Base-by-base conservation (phyloP, 2,329 filamentous ascomycete genomes). In the Dactylella cylindrospora region DNA sequence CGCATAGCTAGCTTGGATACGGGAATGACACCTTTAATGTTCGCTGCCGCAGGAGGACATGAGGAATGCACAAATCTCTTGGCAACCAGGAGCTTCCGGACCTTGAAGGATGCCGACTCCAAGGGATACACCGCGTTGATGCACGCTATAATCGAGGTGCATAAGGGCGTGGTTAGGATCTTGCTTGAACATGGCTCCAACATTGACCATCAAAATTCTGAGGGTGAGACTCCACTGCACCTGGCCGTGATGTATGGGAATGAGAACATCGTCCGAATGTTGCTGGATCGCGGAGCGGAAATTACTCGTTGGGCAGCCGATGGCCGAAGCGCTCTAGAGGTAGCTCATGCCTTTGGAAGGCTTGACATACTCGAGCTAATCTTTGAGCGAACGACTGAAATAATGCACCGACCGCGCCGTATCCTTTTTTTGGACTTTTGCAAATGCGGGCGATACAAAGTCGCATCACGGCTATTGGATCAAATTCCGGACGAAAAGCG, bases 11-110 rank as follows among this genome's bases (percentile, higher is more conserved):
- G n/a, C n/a, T n/a, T n/a, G n/a, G n/a, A n/a, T n/a, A n/a, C n/a
- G n/a, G 25, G 29, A 9, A 60, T 46, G 46, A 47, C 47, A 2
- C 39, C 54, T 7, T 19, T 60, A 5, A 60, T 60, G 46, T 60
- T 46, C 13, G 54, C 54, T 2, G 40, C 46, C 2, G 10, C 46
- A 12, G 15, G 38, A 3, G 40, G 40, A 13, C 20, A 52, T 17
- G n/a, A 46, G 20, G 39, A 29, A 19, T 52, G 46, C 22, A 47
- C n/a, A 20, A 28, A 29, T 23, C 23, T 12, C 9, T 60, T 3
- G 9, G 50, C 5, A 20, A 22, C 4, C 41, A 60, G 22, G 31
- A 35, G 6, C 40, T 35, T 22, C 28, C 52, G 2, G 45, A 23
- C 8, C 35, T 52, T 17, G 46, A 60, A 26, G 17, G 28, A 32